phyloP scores from a whole-genome alignment of 1,284 basidiomycete genomes.

The Phellopilus nigrolimitatus region DNA sequence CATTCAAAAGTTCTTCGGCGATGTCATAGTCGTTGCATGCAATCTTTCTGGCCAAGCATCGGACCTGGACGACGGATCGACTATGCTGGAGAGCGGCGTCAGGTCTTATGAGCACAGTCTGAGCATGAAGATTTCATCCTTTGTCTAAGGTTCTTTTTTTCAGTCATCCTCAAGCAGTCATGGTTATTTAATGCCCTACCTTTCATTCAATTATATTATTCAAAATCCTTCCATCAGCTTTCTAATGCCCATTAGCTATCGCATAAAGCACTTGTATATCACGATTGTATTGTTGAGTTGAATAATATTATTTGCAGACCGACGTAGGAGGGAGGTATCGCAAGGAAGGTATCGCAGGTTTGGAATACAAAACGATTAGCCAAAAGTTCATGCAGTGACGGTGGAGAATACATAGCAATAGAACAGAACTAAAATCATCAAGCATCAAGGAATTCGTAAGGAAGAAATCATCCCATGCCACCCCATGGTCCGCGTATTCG shows the following conservation, averaged over 20 bases:
- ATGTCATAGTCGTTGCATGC: not conserved
- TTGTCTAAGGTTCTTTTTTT: too few relatives aligned
- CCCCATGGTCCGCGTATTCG: conserved; percentile 88
- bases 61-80: conserved; percentile 6
- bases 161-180: not conserved
- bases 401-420: conserved; percentile 5
- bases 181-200: not conserved
- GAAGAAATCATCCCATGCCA: conserved; percentile 28
- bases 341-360: conserved; percentile 11
- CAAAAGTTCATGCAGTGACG: not conserved
- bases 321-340: not conserved
- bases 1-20: conserved; percentile 2
- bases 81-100: conserved; percentile 8
- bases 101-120: conserved; percentile 15
- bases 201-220: not conserved
- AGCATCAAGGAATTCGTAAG: not conserved
- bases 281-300: conserved; percentile 1
- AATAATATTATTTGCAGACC: conserved; percentile 10
- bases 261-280: not conserved
- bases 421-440: not conserved
- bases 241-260: too few relatives aligned
- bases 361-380: conserved; percentile 9
- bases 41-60: not conserved
- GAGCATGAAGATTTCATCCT: conserved; percentile 8
- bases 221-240: not conserved